These are phyloP conservation scores for Beauveria sp. DNA, from an alignment of 2,329 filamentous ascomycete species.

Conservation along the genomic window DNA sequence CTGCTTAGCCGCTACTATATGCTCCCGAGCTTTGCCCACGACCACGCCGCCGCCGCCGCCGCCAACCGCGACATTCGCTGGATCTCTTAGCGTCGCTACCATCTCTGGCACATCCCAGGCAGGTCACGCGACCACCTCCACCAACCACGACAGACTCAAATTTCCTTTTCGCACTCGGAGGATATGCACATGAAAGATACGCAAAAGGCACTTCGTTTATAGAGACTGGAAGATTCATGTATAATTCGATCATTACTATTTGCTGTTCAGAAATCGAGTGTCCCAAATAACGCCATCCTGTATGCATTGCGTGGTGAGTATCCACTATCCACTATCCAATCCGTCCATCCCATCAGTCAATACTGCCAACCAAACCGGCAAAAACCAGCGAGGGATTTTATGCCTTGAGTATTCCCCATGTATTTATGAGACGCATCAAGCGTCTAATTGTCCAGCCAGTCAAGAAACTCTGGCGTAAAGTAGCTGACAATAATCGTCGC, in stretches of 20 bases:
- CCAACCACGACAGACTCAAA: neutral
- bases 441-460: slow-evolving; percentile 53
- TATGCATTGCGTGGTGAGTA: slow-evolving; percentile 1
- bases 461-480: slow-evolving; percentile 75
- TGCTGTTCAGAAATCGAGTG: neutral
- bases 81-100: neutral
- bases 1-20: slow-evolving; percentile 8
- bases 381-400: neutral
- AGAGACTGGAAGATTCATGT: neutral
- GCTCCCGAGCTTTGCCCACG: slow-evolving; percentile 8
- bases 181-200: neutral
- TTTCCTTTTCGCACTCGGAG: neutral
- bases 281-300: neutral
- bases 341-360: neutral
- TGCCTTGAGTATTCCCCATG: neutral
- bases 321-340: neutral
- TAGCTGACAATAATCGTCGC: slow-evolving; percentile 92
- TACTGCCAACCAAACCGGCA: neutral
- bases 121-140: slow-evolving; percentile 8
- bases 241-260: slow-evolving; percentile 3
- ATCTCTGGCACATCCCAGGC: neutral
- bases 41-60: neutral
- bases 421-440: neutral
- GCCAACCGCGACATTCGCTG: slow-evolving; percentile 7
- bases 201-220: neutral